These are phyloP conservation scores for Scenedesmus sp. DNA, from an alignment of 163 green algal species.

Conservation along the genomic window DNA sequence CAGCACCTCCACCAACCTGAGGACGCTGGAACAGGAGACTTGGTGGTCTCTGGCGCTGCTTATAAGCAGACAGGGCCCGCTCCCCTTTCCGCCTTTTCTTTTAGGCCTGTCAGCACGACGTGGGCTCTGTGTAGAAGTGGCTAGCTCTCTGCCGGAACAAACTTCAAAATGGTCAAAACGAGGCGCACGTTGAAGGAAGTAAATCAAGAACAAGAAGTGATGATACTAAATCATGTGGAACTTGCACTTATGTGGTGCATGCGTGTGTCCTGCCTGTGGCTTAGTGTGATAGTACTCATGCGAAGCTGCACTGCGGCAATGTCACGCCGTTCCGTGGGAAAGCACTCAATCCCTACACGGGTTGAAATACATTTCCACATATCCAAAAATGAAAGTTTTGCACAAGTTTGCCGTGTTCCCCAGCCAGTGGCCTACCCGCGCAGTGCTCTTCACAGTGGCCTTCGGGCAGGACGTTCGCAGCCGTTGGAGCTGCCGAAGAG, in stretches of 20 bases:
- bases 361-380: no score
- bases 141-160: background rate
- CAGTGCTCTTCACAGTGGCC: background rate
- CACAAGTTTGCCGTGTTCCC: no score
- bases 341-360: no score
- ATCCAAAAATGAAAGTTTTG: no score
- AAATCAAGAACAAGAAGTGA: no score
- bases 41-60: constrained; percentile 16
- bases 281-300: no score
- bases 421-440: background rate
- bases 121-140: background rate
- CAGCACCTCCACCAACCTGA: background rate
- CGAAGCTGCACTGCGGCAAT: no score
- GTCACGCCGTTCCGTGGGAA: no score
- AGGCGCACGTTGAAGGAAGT: background rate
- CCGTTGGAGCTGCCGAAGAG: background rate
- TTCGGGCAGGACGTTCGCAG: background rate
- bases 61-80: constrained; percentile 8
- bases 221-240: no score
- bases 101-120: constrained; percentile 27
- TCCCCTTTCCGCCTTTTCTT: background rate
- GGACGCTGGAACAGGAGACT: constrained; percentile 40
- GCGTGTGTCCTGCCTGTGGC: no score
- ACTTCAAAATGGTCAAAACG: background rate
- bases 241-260: no score